These are phyloP conservation scores for Ogataea dorogensis DNA, from an alignment of 805 yeast species.

Conservation along the genomic window DNA sequence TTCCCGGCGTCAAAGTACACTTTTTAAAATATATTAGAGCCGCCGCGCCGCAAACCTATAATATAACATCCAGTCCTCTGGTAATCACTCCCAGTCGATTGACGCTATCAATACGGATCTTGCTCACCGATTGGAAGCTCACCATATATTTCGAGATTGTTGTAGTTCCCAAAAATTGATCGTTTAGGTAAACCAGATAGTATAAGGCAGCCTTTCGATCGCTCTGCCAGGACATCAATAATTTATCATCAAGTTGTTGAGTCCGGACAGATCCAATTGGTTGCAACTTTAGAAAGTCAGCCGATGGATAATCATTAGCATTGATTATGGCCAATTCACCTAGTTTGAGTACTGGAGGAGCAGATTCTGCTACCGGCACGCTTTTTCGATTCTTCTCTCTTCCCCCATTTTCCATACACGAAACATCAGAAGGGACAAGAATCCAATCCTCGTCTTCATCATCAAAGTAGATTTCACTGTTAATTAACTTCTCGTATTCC, in stretches of 20 bases:
- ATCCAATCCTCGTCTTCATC: slow-evolving; percentile 32
- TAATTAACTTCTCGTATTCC: slow-evolving; percentile 27
- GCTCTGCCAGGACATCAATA: slow-evolving; percentile 24
- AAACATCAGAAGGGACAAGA: slow-evolving; percentile 21
- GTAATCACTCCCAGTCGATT: slow-evolving; percentile 22
- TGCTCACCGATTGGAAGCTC: neutral
- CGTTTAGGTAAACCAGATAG: slow-evolving; percentile 34
- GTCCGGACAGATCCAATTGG: slow-evolving; percentile 3
- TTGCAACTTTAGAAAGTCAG: slow-evolving; percentile 17
- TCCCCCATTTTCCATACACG: slow-evolving; percentile 15
- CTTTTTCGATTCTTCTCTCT: slow-evolving; percentile 1
- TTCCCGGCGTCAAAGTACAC: too few species aligned
- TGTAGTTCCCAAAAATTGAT: slow-evolving; percentile 29
- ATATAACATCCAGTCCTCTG: slow-evolving; percentile 11
- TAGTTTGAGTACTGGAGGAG: slow-evolving; percentile 19
- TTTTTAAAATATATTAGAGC: slow-evolving; percentile 1
- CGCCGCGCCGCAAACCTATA: slow-evolving; percentile 1
- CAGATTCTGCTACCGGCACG: neutral
- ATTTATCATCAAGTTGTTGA: slow-evolving; percentile 1
- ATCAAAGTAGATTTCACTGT: slow-evolving; percentile 25
- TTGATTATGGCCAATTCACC: slow-evolving; percentile 27
- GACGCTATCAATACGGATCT: slow-evolving; percentile 27
- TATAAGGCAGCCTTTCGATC: slow-evolving; percentile 20
- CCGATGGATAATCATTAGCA: slow-evolving; percentile 26
- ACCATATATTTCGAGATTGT: slow-evolving; percentile 15